Conservation (phyloP, 495 filamentous ascomycete genomes). For the Parmelia sp. region DNA sequence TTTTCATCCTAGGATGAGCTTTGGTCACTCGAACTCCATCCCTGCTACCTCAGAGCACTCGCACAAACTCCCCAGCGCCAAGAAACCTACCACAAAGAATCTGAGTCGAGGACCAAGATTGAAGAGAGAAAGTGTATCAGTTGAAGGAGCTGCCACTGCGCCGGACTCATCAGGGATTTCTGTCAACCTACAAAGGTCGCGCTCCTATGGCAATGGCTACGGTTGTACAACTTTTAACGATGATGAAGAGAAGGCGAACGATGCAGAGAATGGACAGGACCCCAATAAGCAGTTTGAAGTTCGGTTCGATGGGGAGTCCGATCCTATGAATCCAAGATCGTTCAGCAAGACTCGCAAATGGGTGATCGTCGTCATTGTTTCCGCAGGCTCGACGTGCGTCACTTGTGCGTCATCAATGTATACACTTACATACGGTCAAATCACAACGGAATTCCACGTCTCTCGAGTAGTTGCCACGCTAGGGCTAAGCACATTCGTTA, state of each 20-base stretch:
- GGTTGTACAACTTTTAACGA: constrained; percentile 15
- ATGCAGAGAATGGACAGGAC: neutral
- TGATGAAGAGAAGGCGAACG: constrained; percentile 11
- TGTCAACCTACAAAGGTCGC: constrained; percentile 9
- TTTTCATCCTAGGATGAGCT: neutral
- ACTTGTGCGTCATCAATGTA: constrained; percentile 89
- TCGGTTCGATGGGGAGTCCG: constrained; percentile 62
- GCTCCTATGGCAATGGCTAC: constrained; percentile 20
- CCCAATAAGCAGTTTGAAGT: constrained; percentile 48
- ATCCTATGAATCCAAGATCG: constrained; percentile 66
- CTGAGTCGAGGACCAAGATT: neutral
- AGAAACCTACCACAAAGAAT: neutral
- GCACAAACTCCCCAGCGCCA: neutral
- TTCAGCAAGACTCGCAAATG: constrained; percentile 65
- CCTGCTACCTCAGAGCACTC: constrained; percentile 7
- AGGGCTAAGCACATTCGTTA: constrained; percentile 73
- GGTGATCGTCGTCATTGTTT: constrained; percentile 68
- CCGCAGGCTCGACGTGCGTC: constrained; percentile 73
- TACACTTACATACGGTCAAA: constrained; percentile 76
- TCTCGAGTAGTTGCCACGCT: constrained; percentile 67
- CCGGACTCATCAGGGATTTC: neutral
- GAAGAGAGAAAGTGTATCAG: neutral
- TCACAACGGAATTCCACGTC: constrained; percentile 66
- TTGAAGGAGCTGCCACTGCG: constrained; percentile 5
- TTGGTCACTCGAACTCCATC: constrained; percentile 1